These are phyloP conservation scores for Craterostigma plantagineum DNA, from an alignment of 257 asterid species.

Conservation along the genomic window DNA sequence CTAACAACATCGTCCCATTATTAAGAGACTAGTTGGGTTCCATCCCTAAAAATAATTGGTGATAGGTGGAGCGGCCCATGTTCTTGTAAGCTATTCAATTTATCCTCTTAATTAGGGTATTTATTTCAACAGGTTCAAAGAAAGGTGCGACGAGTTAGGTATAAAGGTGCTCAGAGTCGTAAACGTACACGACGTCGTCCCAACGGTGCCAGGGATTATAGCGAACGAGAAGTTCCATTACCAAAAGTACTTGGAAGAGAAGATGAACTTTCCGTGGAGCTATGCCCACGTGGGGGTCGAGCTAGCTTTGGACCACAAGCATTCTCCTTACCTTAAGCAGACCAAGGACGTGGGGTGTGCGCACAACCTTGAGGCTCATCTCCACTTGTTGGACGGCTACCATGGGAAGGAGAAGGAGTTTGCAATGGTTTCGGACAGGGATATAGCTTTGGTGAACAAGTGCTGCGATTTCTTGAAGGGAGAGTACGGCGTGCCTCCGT, in stretches of 20 bases:
- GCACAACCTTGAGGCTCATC: slow-evolving; percentile 51
- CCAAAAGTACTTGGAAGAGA: slow-evolving; percentile 39
- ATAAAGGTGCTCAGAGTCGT: slow-evolving; percentile 22
- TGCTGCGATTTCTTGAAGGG: slow-evolving; percentile 32
- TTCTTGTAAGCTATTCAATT: no score
- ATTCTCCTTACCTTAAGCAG: slow-evolving; percentile 35
- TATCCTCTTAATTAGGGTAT: no score
- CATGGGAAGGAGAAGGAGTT: slow-evolving; percentile 30
- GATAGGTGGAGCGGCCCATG: no score
- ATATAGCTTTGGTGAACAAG: slow-evolving; percentile 55
- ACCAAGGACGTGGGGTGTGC: slow-evolving; percentile 23
- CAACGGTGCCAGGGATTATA: slow-evolving; percentile 48
- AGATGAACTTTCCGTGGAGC: slow-evolving; percentile 52
- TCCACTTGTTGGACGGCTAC: slow-evolving; percentile 53
- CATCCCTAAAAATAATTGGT: no score
- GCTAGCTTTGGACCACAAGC: slow-evolving; percentile 30
- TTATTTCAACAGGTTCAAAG: no score
- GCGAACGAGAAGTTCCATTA: slow-evolving; percentile 47
- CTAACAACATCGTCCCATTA: no score
- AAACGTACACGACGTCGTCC: slow-evolving; percentile 57
- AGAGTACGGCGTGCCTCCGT: slow-evolving; percentile 40
- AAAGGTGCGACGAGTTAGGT: slow-evolving; percentile 49
- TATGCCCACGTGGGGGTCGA: slow-evolving; percentile 72
- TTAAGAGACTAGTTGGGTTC: no score
- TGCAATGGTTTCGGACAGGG: slow-evolving; percentile 21